Conservation (phyloP, 2,329 filamentous ascomycete species). For the Pleoardoris graminearum region DNA sequence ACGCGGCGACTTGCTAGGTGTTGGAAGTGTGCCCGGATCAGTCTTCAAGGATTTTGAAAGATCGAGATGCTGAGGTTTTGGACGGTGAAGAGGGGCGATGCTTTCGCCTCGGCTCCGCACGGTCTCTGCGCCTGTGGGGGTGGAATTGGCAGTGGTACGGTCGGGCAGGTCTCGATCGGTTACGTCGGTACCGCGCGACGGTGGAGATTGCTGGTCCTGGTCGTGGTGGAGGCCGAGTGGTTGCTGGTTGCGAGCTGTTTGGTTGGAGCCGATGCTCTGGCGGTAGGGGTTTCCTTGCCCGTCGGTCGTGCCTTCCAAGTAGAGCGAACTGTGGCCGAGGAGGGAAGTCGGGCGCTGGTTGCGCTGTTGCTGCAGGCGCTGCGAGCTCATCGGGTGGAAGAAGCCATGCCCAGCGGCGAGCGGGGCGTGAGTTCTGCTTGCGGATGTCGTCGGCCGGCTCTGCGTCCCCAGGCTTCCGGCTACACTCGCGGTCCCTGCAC, state of each 20-base stretch:
- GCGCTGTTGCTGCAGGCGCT: constrained; percentile 88
- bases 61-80: constrained; percentile 59
- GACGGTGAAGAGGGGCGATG: constrained; percentile 71
- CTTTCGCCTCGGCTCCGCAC: constrained; percentile 74
- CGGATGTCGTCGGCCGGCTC: constrained; percentile 63
- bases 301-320: constrained; percentile 37
- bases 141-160: constrained; percentile 72
- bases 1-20: constrained; percentile 70
- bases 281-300: constrained; percentile 40
- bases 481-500: constrained; percentile 37
- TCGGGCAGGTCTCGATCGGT: constrained; percentile 75
- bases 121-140: constrained; percentile 64
- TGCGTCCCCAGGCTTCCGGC: constrained; percentile 50
- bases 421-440: constrained; percentile 85
- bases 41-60: constrained; percentile 63
- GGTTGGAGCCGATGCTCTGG: constrained; percentile 44
- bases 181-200: constrained; percentile 78
- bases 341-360: constrained; percentile 57
- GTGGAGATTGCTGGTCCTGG: constrained; percentile 49
- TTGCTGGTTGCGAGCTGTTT: constrained; percentile 33
- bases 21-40: constrained; percentile 57
- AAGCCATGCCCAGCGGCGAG: constrained; percentile 89
- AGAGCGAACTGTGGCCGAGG: constrained; percentile 39
- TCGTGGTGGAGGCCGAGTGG: constrained; percentile 42
- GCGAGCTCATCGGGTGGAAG: constrained; percentile 95